Base-by-base conservation (phyloP, 345 rosid genomes). In the Hevea brasiliensis region DNA sequence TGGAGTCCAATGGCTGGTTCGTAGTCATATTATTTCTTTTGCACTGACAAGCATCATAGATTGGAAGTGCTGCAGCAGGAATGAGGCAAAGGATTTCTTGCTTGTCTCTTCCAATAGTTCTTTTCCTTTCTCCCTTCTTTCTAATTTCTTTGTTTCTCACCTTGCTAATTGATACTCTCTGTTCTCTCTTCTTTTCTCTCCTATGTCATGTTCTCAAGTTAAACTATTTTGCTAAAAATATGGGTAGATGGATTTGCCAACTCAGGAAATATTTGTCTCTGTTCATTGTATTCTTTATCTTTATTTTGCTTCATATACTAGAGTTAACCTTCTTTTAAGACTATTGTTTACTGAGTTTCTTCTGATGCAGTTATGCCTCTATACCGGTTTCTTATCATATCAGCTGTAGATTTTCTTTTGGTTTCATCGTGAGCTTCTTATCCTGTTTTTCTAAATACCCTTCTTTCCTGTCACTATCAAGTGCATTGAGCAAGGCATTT, bases 401-500 rank as follows among this genome's bases (percentile, higher is more conserved):
- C 63, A 48, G 17, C 62, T 50, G 23, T 26, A 40, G 45, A 57
- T 70, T 75, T 32, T 32, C 37, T 4, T 32, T 32, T 60, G 3
- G 18, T 58, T 41, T 74, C 59, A 45, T 37, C 57, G 13, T 40
- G 18, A 48, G 45, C 51, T 26, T 51, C 47, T 57, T 65, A 35
- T 42, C 23, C 41, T 72, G 47, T 37, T 35, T 2, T 24, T 42
- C 70, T 71, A 54, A 60, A 58, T 68, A 14, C 50, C 48, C 62
- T 18, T 24, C 37, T 60, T 69, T 70, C 10, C 18, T 80, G 47
- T 63, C 65, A 57, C 58, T 74, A 18, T 81, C 51, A 83, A 91
- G 99, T 83, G 98, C 74, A 92, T 95, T 65, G 99, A 95, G 73
- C 89, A 91, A 85, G 96, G 94, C 71, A 86, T 89, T 72, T 70